phyloP scores from a whole-genome alignment of 176 grass and related monocot genomes.

The Chrysopogon serrulatus region DNA sequence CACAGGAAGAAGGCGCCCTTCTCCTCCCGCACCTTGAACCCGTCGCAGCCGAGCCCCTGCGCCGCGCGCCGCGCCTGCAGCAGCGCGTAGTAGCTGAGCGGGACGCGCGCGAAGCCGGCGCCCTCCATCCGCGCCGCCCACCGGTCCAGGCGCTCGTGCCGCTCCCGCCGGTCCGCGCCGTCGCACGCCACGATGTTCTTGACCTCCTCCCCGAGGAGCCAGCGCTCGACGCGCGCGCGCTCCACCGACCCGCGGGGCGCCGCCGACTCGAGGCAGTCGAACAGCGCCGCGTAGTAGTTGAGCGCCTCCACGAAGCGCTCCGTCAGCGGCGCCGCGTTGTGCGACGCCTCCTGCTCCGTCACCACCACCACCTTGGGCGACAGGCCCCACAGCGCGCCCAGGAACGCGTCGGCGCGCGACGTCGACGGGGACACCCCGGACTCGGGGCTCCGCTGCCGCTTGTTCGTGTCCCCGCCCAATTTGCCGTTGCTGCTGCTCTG shows the following conservation, averaged over 20 bases:
- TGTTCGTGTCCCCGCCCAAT: not conserved
- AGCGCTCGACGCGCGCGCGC: conserved; percentile 73
- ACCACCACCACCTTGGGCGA: conserved; percentile 73
- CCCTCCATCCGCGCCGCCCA: conserved; percentile 64
- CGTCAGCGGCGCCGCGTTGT: conserved; percentile 60
- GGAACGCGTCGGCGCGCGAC: conserved; percentile 53
- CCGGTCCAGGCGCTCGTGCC: conserved; percentile 72
- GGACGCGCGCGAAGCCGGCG: conserved; percentile 44
- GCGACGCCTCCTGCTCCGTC: conserved; percentile 87
- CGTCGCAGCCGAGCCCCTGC: conserved; percentile 61
- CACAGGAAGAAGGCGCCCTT: conserved; percentile 72
- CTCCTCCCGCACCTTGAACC: conserved; percentile 70
- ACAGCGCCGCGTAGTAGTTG: conserved; percentile 90
- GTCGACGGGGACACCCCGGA: conserved; percentile 29
- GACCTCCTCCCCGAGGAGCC: conserved; percentile 81
- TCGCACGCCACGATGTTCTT: conserved; percentile 86
- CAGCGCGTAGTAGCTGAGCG: conserved; percentile 68
- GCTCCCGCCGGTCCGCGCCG: conserved; percentile 61
- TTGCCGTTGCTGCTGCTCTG: no score
- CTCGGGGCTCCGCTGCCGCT: conserved; percentile 21
- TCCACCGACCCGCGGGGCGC: conserved; percentile 64
- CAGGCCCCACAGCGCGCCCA: conserved; percentile 50
- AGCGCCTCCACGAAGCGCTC: conserved; percentile 85
- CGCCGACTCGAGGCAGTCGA: conserved; percentile 81
- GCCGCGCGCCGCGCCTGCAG: conserved; percentile 64